These are phyloP conservation scores for Solanum chilense DNA, from an alignment of 257 asterid genomes.

Conservation along the genomic window DNA sequence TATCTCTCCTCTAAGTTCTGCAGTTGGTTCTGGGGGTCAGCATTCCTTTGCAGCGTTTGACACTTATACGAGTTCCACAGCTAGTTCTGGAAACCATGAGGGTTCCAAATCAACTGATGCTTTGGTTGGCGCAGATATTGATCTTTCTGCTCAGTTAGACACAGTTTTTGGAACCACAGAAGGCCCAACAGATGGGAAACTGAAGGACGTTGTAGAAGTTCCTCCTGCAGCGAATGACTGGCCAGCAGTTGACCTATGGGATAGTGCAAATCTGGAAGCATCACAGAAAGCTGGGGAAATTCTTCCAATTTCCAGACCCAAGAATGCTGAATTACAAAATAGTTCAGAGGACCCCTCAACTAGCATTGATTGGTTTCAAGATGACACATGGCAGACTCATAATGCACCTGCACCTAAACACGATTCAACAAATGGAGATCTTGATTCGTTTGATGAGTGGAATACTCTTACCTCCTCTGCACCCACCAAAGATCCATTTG, in stretches of 20 bases:
- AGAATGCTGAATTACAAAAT: constrained; percentile 9
- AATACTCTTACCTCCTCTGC: constrained; percentile 53
- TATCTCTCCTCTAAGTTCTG: constrained; percentile 10
- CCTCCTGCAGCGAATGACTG: constrained; percentile 36
- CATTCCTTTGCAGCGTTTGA: constrained; percentile 19
- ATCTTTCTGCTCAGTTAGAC: constrained; percentile 50
- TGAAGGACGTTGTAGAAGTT: constrained; percentile 19
- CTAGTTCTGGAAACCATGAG: constrained; percentile 17
- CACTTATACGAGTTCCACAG: constrained; percentile 12
- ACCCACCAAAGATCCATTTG: constrained; percentile 27
- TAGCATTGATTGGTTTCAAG: constrained; percentile 45
- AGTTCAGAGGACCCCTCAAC: constrained; percentile 15
- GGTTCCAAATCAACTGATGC: constrained; percentile 11
- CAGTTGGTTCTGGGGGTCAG: constrained; percentile 20
- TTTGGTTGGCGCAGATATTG: constrained; percentile 20
- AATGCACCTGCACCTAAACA: constrained; percentile 13
- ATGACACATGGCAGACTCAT: constrained; percentile 26
- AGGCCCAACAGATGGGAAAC: constrained; percentile 17
- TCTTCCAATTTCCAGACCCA: constrained; percentile 22
- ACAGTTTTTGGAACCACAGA: constrained; percentile 47
- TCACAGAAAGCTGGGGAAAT: constrained; percentile 17
- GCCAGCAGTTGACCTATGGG: constrained; percentile 46
- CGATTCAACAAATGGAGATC: constrained; percentile 11
- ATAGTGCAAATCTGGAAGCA: constrained; percentile 19
- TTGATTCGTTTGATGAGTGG: constrained; percentile 48